Percentiles rank a stretch among this genome's conserved stretches.
Conservation (phyloP, 345 rosid genomes). For the Arabidopsis arenosa region DNA sequence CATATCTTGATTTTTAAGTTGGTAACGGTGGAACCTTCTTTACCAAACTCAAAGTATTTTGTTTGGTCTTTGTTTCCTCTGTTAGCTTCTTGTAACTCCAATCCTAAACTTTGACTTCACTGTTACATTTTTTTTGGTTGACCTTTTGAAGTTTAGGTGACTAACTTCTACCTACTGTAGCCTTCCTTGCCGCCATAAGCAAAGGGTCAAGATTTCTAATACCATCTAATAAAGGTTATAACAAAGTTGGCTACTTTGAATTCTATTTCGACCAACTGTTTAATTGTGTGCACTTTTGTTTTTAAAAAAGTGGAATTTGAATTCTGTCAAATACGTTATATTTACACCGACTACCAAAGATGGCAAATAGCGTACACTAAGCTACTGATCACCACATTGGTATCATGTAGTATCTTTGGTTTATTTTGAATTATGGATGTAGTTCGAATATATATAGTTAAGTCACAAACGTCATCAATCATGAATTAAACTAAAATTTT, state of each 20-base stretch:
- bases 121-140: background rate
- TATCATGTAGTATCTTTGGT: background rate
- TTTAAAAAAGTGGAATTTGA: background rate
- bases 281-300: background rate
- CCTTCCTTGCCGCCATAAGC: constrained; percentile 21
- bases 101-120: constrained; percentile 4
- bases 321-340: background rate
- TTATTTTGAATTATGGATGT: background rate
- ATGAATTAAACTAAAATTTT: background rate
- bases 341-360: constrained; percentile 7
- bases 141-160: constrained; percentile 23
- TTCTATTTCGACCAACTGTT: constrained; percentile 8
- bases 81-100: background rate
- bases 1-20: constrained; percentile 10
- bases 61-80: too few species aligned
- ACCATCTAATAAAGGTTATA: background rate
- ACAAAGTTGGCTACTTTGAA: background rate
- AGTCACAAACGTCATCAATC: background rate
- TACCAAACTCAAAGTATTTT: constrained; percentile 17
- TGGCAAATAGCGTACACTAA: background rate
- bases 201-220: constrained; percentile 3
- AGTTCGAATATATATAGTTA: background rate
- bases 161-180: constrained; percentile 12
- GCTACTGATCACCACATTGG: background rate
- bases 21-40: constrained; percentile 33